phyloP scores from a whole-genome alignment of 23 red algal species.

The Agarophyton chilense region DNA sequence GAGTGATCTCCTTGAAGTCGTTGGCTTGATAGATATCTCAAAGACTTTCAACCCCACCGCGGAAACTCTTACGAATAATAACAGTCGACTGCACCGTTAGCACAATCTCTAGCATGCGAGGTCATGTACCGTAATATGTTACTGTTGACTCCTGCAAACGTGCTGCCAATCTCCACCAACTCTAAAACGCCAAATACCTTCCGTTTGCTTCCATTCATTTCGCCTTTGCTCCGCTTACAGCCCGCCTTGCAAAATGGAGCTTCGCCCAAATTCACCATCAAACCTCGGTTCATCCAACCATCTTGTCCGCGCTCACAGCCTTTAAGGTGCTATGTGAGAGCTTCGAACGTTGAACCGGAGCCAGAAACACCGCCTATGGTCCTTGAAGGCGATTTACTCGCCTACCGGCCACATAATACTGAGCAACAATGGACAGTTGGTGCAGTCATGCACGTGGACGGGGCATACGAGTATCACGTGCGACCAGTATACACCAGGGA shows the following conservation, averaged over 20 bases:
- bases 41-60: no score
- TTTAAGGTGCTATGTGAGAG: not conserved
- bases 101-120: no score
- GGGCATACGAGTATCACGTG: not conserved
- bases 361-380: not conserved
- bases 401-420: not conserved
- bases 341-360: not conserved
- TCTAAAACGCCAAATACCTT: no score
- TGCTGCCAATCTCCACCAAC: not conserved
- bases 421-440: not conserved
- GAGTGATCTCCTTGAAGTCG: no score
- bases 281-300: not conserved
- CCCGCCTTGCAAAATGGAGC: no score
- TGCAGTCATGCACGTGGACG: not conserved
- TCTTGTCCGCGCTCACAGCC: not conserved
- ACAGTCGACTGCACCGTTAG: no score
- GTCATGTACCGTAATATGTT: no score
- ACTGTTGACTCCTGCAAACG: no score
- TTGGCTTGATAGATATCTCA: no score
- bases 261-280: not conserved
- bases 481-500: not conserved
- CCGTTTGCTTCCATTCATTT: not conserved
- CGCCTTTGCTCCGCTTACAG: not conserved
- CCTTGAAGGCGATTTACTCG: conserved; percentile 36
- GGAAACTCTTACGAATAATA: no score